These are phyloP conservation scores for Penicillium olsonii DNA, from an alignment of 2,329 filamentous ascomycete genomes.

Conservation along the genomic window DNA sequence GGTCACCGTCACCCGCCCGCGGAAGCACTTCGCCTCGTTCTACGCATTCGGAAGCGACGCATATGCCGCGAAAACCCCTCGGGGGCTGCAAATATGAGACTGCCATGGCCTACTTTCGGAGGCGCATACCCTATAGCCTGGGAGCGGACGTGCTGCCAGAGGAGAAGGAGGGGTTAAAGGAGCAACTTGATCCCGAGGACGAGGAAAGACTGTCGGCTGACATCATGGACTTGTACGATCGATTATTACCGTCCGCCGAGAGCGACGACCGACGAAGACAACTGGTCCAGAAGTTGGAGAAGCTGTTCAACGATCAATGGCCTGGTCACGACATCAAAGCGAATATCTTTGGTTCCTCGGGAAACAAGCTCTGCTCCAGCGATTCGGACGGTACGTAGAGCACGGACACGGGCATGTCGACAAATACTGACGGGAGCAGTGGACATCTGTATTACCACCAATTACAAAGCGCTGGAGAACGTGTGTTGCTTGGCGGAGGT, in stretches of 20 bases:
- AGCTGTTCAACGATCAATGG: conserved; percentile 86
- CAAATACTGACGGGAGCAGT: conserved; percentile 57
- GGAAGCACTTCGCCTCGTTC: conserved; percentile 84
- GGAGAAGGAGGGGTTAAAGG: conserved; percentile 69
- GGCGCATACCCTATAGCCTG: conserved; percentile 88
- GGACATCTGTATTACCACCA: conserved; percentile 95
- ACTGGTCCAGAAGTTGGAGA: conserved; percentile 84
- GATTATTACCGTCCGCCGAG: conserved; percentile 76
- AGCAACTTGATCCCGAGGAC: conserved; percentile 68
- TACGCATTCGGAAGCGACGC: conserved; percentile 84
- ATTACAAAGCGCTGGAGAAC: conserved; percentile 81
- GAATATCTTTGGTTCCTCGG: conserved; percentile 95
- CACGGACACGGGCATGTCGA: not conserved
- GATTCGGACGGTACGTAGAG: conserved; percentile 80
- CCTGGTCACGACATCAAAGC: conserved; percentile 87
- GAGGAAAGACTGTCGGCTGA: conserved; percentile 75
- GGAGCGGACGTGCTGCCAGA: conserved; percentile 77
- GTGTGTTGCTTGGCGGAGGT: conserved; percentile 90
- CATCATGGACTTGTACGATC: conserved; percentile 81
- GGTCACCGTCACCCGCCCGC: conserved; percentile 75
- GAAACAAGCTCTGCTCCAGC: conserved; percentile 89
- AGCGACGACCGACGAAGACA: conserved; percentile 74
- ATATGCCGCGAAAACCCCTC: conserved; percentile 66
- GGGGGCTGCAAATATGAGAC: conserved; percentile 86
- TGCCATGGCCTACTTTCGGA: conserved; percentile 73